Percentiles rank a stretch among this genome's conserved stretches.
Evolutionary conservation across 2,329 filamentous ascomycete genomes (phyloP).

Genomic region (Bipolaris zeicola): DNA sequence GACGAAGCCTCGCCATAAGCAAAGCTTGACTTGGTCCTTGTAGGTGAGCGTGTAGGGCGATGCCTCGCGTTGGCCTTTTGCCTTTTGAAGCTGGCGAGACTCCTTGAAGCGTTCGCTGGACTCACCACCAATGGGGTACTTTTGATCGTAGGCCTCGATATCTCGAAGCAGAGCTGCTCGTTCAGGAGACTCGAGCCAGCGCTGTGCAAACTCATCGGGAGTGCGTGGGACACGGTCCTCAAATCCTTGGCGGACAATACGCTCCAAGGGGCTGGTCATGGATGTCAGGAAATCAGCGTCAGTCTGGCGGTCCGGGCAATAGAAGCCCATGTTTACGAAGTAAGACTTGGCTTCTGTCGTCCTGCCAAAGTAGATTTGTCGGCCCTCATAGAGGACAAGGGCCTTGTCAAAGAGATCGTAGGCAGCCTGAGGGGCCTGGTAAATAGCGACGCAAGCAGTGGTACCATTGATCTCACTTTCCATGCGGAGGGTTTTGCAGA

Average conservation of each 20-base stretch:
- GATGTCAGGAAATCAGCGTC: constrained; percentile 79
- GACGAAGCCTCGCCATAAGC: constrained; percentile 79
- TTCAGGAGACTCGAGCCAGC: constrained; percentile 62
- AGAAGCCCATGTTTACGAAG: constrained; percentile 73
- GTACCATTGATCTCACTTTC: constrained; percentile 70
- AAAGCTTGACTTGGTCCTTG: constrained; percentile 75
- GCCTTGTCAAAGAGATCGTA: constrained; percentile 76
- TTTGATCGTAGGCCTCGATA: constrained; percentile 55
- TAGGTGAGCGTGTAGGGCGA: constrained; percentile 87
- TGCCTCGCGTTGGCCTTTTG: constrained; percentile 60
- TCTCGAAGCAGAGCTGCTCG: constrained; percentile 52
- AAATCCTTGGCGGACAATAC: constrained; percentile 52
- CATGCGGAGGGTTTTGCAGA: constrained; percentile 71
- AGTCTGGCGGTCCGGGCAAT: constrained; percentile 72
- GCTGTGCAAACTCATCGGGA: constrained; percentile 56
- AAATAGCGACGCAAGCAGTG: constrained; percentile 74
- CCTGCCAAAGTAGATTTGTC: constrained; percentile 73
- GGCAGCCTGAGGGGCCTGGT: constrained; percentile 71
- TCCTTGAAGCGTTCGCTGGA: constrained; percentile 53
- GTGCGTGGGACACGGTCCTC: constrained; percentile 56
- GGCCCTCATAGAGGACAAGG: constrained; percentile 68
- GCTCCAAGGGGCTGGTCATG: constrained; percentile 63
- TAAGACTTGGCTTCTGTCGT: constrained; percentile 68
- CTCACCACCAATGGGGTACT: constrained; percentile 54
- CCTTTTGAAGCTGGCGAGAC: constrained; percentile 55